Percentiles rank a stretch among this genome's conserved stretches.
phyloP scores from a whole-genome alignment of 345 rosid species.

The Firmiana major region DNA sequence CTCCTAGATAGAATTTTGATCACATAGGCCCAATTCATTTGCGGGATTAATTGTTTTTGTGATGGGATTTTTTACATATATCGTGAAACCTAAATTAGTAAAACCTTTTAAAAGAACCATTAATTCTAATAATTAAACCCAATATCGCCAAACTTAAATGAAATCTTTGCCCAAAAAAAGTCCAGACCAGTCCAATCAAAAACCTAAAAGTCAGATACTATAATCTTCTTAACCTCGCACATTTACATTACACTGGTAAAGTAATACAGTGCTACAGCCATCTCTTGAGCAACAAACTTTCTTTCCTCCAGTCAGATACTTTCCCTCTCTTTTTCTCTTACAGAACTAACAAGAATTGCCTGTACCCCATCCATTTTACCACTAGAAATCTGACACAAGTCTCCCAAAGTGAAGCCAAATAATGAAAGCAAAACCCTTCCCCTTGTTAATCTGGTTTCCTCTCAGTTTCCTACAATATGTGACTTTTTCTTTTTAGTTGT shows the following conservation, averaged over 20 bases:
- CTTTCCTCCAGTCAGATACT: neutral
- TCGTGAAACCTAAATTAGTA: neutral
- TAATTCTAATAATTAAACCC: neutral
- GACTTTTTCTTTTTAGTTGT: neutral
- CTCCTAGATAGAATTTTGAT: neutral
- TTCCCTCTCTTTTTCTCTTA: neutral
- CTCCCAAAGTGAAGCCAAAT: neutral
- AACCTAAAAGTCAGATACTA: neutral
- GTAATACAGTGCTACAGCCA: neutral
- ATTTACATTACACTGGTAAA: neutral
- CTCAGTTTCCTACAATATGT: neutral
- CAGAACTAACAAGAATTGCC: neutral
- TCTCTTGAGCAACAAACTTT: neutral
- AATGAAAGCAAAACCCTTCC: neutral
- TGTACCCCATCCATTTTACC: neutral
- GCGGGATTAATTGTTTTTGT: neutral
- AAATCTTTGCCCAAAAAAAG: neutral
- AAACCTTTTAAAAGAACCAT: neutral
- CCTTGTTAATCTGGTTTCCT: neutral
- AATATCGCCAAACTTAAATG: neutral
- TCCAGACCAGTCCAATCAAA: neutral
- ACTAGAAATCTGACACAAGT: neutral
- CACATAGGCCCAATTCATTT: neutral
- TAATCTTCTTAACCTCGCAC: neutral
- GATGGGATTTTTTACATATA: neutral